phyloP scores from a whole-genome alignment of 805 yeast species.

The Starmerella khaoyaiensis region DNA sequence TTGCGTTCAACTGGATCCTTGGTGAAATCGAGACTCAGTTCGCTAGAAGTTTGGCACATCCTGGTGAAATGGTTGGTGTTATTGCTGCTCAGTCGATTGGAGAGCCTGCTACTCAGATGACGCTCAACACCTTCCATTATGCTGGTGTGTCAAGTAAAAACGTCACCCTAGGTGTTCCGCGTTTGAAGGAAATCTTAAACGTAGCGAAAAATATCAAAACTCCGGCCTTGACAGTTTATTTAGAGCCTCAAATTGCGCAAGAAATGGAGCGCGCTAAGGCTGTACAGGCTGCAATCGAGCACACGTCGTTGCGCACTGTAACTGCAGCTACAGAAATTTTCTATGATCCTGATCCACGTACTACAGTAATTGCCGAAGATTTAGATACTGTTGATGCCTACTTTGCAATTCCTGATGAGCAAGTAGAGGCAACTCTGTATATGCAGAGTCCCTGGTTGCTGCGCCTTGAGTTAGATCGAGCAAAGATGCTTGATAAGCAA shows the following conservation, averaged over 20 bases:
- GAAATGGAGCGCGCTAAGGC: slow-evolving; percentile 91
- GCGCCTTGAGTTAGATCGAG: slow-evolving; percentile 94
- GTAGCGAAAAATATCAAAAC: slow-evolving; percentile 98
- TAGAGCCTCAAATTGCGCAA: slow-evolving; percentile 62
- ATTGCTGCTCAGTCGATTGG: slow-evolving; percentile 96
- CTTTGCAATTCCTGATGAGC: slow-evolving; percentile 95
- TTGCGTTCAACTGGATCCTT: slow-evolving; percentile 89
- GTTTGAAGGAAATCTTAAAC: slow-evolving; percentile 92
- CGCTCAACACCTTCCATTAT: slow-evolving; percentile 92
- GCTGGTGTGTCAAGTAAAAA: slow-evolving; percentile 96
- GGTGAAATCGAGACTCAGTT: slow-evolving; percentile 92
- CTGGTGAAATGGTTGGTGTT: slow-evolving; percentile 98
- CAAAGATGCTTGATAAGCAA: slow-evolving; percentile 96
- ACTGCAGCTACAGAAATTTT: slow-evolving; percentile 95
- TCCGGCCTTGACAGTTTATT: slow-evolving; percentile 96
- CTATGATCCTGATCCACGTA: slow-evolving; percentile 96
- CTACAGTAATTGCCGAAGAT: slow-evolving; percentile 95
- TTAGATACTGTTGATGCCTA: slow-evolving; percentile 93
- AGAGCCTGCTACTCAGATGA: slow-evolving; percentile 98
- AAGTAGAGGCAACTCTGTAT: slow-evolving; percentile 83
- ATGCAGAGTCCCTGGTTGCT: slow-evolving; percentile 97
- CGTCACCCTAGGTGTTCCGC: slow-evolving; percentile 94
- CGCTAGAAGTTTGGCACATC: slow-evolving; percentile 80
- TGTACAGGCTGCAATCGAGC: slow-evolving; percentile 93
- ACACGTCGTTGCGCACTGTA: slow-evolving; percentile 85